A percentile compares a stretch with the other conserved stretches of the same genome.
These are phyloP conservation scores for Taxawa tesnikishii DNA, from an alignment of 2,329 filamentous ascomycete species.

Conservation along the genomic window DNA sequence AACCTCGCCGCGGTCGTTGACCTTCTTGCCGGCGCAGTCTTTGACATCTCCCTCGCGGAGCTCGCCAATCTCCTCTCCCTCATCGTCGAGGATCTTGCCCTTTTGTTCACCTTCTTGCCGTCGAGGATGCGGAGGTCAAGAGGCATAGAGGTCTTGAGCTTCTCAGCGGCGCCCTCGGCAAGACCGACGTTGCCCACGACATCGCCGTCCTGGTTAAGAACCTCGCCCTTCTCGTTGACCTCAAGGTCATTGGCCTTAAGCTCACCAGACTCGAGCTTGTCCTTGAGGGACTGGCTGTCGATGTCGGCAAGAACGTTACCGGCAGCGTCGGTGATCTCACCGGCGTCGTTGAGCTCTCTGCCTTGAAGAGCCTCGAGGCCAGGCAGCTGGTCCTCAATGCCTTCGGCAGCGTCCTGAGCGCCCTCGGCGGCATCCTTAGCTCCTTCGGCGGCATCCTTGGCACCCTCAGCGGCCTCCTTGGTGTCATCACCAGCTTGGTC, in stretches of 20 bases:
- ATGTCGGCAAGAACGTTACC: constrained; percentile 38
- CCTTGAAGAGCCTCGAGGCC: constrained; percentile 40
- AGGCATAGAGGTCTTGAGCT: constrained; percentile 28
- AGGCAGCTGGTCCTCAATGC: constrained; percentile 36
- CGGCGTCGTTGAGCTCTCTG: constrained; percentile 37
- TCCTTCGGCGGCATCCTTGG: constrained; percentile 16
- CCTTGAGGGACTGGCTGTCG: constrained; percentile 29
- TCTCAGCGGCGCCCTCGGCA: constrained; percentile 35
- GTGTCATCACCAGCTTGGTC: constrained; percentile 27
- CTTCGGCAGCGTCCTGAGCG: constrained; percentile 17
- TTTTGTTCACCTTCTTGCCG: constrained; percentile 47
- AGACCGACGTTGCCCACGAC: constrained; percentile 38
- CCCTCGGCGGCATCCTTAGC: constrained; percentile 17
- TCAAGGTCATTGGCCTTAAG: constrained; percentile 34
- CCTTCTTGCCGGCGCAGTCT: constrained; percentile 32
- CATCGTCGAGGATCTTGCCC: constrained; percentile 38
- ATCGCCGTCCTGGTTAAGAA: constrained; percentile 38
- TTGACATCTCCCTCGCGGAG: constrained; percentile 33
- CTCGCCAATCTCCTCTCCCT: constrained; percentile 39
- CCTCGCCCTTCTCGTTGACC: constrained; percentile 38
- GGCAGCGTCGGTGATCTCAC: constrained; percentile 35
- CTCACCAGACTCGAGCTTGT: constrained; percentile 24
- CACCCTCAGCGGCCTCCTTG: constrained; percentile 14
- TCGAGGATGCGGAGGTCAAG: constrained; percentile 36
- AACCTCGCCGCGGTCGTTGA: constrained; percentile 39